Conservation (phyloP, 805 yeast species). For the Candida railenensis region DNA sequence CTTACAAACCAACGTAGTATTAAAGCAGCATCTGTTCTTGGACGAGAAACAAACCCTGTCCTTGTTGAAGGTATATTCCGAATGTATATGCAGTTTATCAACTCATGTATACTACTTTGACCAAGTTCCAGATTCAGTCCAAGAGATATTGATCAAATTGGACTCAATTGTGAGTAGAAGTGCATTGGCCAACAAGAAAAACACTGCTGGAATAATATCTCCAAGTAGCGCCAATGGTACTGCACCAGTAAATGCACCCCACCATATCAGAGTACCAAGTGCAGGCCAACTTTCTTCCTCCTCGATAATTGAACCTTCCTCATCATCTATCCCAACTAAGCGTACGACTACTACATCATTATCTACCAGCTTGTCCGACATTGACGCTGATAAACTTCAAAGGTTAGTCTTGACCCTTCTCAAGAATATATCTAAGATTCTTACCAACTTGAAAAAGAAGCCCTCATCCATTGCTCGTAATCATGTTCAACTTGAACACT, state of each 20-base stretch:
- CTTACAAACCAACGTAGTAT: slow-evolving; percentile 42
- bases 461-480: slow-evolving; percentile 40
- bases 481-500: slow-evolving; percentile 41
- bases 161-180: slow-evolving; percentile 26
- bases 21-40: slow-evolving; percentile 21
- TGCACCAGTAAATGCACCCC: not conserved
- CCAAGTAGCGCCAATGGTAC: not conserved
- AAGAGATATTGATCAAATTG: slow-evolving; percentile 55
- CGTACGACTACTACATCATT: not conserved
- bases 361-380: not conserved
- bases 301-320: not conserved
- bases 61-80: slow-evolving; percentile 46
- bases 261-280: not conserved
- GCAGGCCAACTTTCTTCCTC: not conserved
- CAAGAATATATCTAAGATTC: slow-evolving; percentile 29
- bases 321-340: not conserved
- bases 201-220: not conserved
- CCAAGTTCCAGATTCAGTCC: slow-evolving; percentile 79
- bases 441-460: slow-evolving; percentile 29
- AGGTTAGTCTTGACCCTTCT: slow-evolving; percentile 27
- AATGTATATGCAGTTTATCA: slow-evolving; percentile 67
- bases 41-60: slow-evolving; percentile 19
- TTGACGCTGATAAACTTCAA: slow-evolving; percentile 13
- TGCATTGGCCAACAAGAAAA: not conserved
- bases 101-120: slow-evolving; percentile 82